These are phyloP conservation scores for Lipomyces anomalus DNA, from an alignment of 805 yeast species.

Conservation along the genomic window DNA sequence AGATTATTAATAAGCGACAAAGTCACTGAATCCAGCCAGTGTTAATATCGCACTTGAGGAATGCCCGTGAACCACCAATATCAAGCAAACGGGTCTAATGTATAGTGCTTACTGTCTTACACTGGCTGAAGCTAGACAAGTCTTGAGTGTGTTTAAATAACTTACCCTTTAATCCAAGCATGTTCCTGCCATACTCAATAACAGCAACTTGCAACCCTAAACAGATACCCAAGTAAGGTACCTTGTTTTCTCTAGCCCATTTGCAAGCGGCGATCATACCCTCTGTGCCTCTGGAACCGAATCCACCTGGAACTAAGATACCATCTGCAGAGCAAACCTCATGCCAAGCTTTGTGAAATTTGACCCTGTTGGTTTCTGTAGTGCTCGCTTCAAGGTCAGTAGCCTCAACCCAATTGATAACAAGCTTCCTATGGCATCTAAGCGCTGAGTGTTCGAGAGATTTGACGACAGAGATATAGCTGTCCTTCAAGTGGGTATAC, in stretches of 20 bases:
- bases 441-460: constrained; percentile 92
- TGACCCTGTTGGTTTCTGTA: constrained; percentile 52
- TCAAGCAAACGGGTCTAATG: constrained; percentile 13
- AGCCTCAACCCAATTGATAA: constrained; percentile 95
- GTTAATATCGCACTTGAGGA: constrained; percentile 21
- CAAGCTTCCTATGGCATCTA: constrained; percentile 77
- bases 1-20: neutral
- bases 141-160: constrained; percentile 42
- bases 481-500: constrained; percentile 91
- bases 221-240: constrained; percentile 95
- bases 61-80: constrained; percentile 13
- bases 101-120: constrained; percentile 17
- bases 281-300: constrained; percentile 94
- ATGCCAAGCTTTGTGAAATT: constrained; percentile 95
- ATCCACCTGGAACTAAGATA: constrained; percentile 96
- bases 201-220: constrained; percentile 96
- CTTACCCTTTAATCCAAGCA: constrained; percentile 65
- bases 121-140: too few species aligned
- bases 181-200: constrained; percentile 82
- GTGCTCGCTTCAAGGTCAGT: constrained; percentile 72
- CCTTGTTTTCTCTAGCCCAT: constrained; percentile 94
- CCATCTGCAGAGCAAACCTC: constrained; percentile 90
- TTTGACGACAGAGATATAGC: constrained; percentile 90
- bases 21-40: neutral
- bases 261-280: constrained; percentile 97